phyloP scores from a whole-genome alignment of 164 flowering plant species.

The Vitis rotundifolia region DNA sequence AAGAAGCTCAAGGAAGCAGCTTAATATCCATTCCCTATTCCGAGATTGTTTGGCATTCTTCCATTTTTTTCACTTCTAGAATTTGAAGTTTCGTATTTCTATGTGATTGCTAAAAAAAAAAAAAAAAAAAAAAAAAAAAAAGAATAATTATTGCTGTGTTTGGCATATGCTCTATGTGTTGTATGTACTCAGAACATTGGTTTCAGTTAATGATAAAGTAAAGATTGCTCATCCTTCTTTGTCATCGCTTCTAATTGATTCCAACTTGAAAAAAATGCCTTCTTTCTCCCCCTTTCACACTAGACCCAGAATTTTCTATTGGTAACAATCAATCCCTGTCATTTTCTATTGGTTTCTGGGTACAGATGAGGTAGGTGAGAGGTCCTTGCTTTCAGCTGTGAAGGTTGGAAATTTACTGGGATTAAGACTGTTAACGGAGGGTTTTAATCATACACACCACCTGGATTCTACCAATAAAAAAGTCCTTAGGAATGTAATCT shows the following conservation, averaged over 20 bases:
- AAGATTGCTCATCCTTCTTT: slow-evolving; percentile 1
- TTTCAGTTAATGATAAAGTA: slow-evolving; percentile 7
- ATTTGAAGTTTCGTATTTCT: slow-evolving; percentile 10
- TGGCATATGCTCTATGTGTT: slow-evolving; percentile 9
- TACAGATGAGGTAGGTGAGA: too few relatives aligned
- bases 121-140: background rate
- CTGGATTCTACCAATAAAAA: too few relatives aligned
- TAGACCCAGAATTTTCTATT: too few relatives aligned
- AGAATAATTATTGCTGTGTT: slow-evolving; percentile 13
- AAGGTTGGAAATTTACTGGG: too few relatives aligned
- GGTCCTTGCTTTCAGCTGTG: too few relatives aligned
- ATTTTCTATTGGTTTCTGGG: too few relatives aligned
- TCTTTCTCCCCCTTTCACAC: too few relatives aligned
- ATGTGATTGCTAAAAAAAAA: background rate
- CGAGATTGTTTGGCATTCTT: slow-evolving; percentile 2
- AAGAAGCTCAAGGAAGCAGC: slow-evolving; percentile 75
- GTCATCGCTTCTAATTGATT: background rate
- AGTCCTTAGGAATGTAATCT: too few relatives aligned
- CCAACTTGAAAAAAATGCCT: too few relatives aligned
- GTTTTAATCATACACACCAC: too few relatives aligned
- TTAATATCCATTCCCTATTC: slow-evolving; percentile 23
- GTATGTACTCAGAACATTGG: background rate
- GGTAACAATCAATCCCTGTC: too few relatives aligned
- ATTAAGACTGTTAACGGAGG: too few relatives aligned
- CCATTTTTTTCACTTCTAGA: background rate